These are phyloP conservation scores for Mycena pura DNA, from an alignment of 768 basidiomycete genomes.

Conservation along the genomic window DNA sequence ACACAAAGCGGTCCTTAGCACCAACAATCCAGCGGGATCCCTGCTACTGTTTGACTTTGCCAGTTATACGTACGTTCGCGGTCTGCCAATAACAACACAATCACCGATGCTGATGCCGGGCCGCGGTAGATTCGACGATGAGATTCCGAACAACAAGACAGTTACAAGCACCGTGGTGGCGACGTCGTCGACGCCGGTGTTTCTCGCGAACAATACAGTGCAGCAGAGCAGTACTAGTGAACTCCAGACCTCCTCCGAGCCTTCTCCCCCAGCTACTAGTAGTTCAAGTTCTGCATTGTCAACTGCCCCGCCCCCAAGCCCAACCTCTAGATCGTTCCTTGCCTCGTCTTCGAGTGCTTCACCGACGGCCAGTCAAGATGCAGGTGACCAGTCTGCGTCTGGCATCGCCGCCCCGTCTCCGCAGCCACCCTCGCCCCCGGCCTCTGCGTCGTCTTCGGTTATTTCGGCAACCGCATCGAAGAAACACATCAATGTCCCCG, in stretches of 20 bases:
- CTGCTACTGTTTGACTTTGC: constrained; percentile 19
- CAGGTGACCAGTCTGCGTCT: too few species aligned
- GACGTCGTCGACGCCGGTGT: too few species aligned
- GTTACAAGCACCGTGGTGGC: not conserved
- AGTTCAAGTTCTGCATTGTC: not conserved
- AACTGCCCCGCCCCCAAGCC: too few species aligned
- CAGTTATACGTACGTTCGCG: constrained; percentile 12
- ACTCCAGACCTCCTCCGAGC: too few species aligned
- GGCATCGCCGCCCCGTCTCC: not conserved
- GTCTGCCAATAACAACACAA: too few species aligned
- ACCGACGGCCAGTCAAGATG: too few species aligned
- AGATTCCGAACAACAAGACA: not conserved
- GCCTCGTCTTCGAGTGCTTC: too few species aligned
- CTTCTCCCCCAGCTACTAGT: too few species aligned
- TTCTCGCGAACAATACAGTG: too few species aligned
- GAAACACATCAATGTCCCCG: not conserved
- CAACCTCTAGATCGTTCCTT: too few species aligned
- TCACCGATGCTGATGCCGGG: not conserved
- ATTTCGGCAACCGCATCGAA: not conserved
- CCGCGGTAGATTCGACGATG: not conserved
- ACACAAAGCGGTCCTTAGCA: constrained; percentile 8
- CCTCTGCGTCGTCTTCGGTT: not conserved
- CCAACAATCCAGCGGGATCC: constrained; percentile 10
- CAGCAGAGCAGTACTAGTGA: too few species aligned
- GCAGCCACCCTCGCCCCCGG: not conserved